A percentile compares a stretch with the other conserved stretches of the same genome.
These are phyloP conservation scores for Hypoxylon sp. DNA, from an alignment of 2,329 filamentous ascomycete species.

Conservation along the genomic window DNA sequence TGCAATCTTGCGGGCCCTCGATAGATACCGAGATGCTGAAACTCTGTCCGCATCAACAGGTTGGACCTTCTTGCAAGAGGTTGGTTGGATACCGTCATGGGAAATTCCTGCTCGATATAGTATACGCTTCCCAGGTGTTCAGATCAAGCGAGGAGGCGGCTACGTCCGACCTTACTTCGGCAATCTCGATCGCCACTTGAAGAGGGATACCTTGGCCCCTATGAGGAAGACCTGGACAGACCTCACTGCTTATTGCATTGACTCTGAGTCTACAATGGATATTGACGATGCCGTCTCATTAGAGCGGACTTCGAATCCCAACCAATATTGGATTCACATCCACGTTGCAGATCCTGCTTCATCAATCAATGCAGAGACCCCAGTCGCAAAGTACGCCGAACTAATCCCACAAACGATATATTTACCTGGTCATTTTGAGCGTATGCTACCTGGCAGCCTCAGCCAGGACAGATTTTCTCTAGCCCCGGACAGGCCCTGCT, in stretches of 20 bases:
- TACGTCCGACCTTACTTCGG: constrained; percentile 57
- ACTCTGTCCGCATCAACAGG: constrained; percentile 63
- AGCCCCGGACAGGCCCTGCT: constrained; percentile 63
- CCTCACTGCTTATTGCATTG: constrained; percentile 80
- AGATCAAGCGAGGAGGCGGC: constrained; percentile 60
- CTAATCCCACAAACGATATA: constrained; percentile 73
- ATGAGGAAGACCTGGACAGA: constrained; percentile 72
- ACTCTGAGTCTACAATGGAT: constrained; percentile 74
- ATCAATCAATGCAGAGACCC: constrained; percentile 71
- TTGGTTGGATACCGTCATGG: constrained; percentile 79
- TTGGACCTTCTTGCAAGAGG: constrained; percentile 81
- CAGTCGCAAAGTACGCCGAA: constrained; percentile 72
- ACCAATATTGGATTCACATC: constrained; percentile 81
- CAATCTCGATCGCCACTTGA: constrained; percentile 54
- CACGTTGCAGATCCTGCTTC: constrained; percentile 86
- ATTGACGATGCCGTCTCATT: constrained; percentile 86
- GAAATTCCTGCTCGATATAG: constrained; percentile 77
- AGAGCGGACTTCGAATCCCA: constrained; percentile 66
- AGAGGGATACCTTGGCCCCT: constrained; percentile 62
- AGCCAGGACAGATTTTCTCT: constrained; percentile 70
- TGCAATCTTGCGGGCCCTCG: constrained; percentile 72
- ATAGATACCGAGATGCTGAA: constrained; percentile 69
- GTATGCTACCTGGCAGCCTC: constrained; percentile 70
- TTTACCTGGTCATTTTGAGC: constrained; percentile 68
- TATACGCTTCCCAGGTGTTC: constrained; percentile 66